phyloP scores from a whole-genome alignment of 441 rosid species.

The Brassica balearica region DNA sequence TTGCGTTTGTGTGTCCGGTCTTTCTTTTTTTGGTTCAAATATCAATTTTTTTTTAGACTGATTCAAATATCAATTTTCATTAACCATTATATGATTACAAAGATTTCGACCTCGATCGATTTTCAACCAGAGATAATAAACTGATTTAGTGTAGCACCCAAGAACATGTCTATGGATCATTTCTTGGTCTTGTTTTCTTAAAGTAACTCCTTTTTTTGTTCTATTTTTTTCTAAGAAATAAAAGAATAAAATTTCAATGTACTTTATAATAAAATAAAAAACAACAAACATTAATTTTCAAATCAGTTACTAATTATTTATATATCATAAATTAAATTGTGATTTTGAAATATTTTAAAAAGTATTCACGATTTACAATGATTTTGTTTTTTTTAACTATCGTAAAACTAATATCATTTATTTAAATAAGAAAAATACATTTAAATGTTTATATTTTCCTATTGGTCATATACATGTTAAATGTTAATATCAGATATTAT shows the following conservation, averaged over 20 bases:
- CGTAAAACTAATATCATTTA: not conserved
- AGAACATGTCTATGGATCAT: too few species aligned
- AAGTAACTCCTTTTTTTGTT: too few species aligned
- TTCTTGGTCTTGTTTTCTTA: too few species aligned
- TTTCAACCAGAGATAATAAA: too few species aligned
- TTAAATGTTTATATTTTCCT: not conserved
- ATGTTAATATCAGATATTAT: not conserved
- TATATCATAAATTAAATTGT: not conserved
- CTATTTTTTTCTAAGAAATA: too few species aligned
- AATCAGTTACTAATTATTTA: not conserved
- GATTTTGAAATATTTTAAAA: not conserved
- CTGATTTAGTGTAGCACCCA: too few species aligned
- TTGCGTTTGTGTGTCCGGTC: not conserved
- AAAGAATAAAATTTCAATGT: too few species aligned
- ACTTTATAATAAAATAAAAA: not conserved
- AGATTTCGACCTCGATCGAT: too few species aligned
- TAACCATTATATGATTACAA: too few species aligned
- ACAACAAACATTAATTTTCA: too few species aligned
- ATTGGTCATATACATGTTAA: not conserved
- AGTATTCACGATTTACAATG: not conserved
- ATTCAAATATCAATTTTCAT: too few species aligned
- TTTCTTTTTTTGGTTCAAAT: not conserved
- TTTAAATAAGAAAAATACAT: not conserved
- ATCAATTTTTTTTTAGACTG: too few species aligned
- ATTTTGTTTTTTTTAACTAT: not conserved